Conservation (phyloP, 2,329 filamentous ascomycete species). For the Hypoxylon sp. region DNA sequence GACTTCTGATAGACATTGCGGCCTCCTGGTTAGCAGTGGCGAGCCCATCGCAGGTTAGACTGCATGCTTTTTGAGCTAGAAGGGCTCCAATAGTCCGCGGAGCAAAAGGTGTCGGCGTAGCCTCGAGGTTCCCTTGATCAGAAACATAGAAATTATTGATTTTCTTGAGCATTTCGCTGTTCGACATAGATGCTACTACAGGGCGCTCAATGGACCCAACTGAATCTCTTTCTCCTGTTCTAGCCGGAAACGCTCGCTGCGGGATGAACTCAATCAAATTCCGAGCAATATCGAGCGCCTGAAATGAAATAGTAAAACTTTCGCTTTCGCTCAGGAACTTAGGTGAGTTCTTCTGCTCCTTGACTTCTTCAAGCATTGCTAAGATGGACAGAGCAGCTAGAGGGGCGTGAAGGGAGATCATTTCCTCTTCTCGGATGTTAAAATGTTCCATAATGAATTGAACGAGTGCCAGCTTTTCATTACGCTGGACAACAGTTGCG, state of each 20-base stretch:
- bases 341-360: slow-evolving; percentile 53
- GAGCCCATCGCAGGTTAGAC: slow-evolving; percentile 65
- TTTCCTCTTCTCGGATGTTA: slow-evolving; percentile 96
- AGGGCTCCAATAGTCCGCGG: slow-evolving; percentile 71
- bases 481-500: slow-evolving; percentile 62
- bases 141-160: slow-evolving; percentile 77
- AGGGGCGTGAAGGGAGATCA: slow-evolving; percentile 89
- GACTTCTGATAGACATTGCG: slow-evolving; percentile 70
- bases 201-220: slow-evolving; percentile 49
- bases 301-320: slow-evolving; percentile 46
- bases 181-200: slow-evolving; percentile 55
- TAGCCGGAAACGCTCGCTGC: slow-evolving; percentile 70
- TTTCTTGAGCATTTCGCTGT: slow-evolving; percentile 69
- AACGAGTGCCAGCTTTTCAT: slow-evolving; percentile 78
- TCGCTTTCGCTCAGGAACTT: slow-evolving; percentile 42
- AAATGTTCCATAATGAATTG: slow-evolving; percentile 89
- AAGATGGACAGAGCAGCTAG: slow-evolving; percentile 77
- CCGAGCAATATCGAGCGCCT: slow-evolving; percentile 65
- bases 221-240: slow-evolving; percentile 45
- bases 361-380: slow-evolving; percentile 71
- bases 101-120: slow-evolving; percentile 71
- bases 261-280: slow-evolving; percentile 75
- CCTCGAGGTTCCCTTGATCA: slow-evolving; percentile 78
- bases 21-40: slow-evolving; percentile 58
- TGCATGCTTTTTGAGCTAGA: slow-evolving; percentile 72